A percentile compares a stretch with the other conserved stretches of the same genome.
phyloP scores from a whole-genome alignment of 2,329 filamentous ascomycete species.

The Zasmidium cellare region DNA sequence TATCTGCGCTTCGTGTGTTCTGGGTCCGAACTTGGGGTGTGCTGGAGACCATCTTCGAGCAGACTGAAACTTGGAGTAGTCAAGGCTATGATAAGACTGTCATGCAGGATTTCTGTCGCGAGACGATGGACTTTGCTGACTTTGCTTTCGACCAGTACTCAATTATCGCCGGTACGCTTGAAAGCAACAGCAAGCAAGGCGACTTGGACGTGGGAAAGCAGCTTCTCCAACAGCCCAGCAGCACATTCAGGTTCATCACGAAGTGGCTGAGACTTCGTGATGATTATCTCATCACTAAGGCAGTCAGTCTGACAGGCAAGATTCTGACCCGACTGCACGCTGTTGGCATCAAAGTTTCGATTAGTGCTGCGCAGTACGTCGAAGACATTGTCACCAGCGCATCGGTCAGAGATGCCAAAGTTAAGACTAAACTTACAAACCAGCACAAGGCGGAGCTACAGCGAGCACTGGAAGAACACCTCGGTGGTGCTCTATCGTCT shows the following conservation, averaged over 20 bases:
- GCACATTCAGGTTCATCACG: slow-evolving; percentile 63
- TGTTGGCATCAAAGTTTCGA: slow-evolving; percentile 69
- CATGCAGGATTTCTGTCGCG: slow-evolving; percentile 91
- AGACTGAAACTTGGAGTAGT: slow-evolving; percentile 79
- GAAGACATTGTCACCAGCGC: slow-evolving; percentile 60
- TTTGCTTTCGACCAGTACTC: slow-evolving; percentile 80
- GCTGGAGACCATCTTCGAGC: slow-evolving; percentile 76
- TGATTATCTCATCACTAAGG: slow-evolving; percentile 76
- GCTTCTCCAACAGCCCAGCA: slow-evolving; percentile 65
- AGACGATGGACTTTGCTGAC: slow-evolving; percentile 92
- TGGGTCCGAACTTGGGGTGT: slow-evolving; percentile 85
- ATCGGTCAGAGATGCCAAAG: slow-evolving; percentile 8
- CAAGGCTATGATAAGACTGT: slow-evolving; percentile 68
- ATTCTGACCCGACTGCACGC: slow-evolving; percentile 79
- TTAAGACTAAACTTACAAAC: slow-evolving; percentile 46
- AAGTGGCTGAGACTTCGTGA: slow-evolving; percentile 92
- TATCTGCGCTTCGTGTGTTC: slow-evolving; percentile 68
- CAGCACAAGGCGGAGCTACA: slow-evolving; percentile 75
- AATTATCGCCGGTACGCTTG: slow-evolving; percentile 73
- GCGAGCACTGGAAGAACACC: slow-evolving; percentile 58
- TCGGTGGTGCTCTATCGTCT: slow-evolving; percentile 31
- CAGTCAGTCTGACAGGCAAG: slow-evolving; percentile 80
- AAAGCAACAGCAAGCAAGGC: slow-evolving; percentile 36
- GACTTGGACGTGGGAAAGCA: slow-evolving; percentile 42
- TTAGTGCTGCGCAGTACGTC: slow-evolving; percentile 60